Percentiles rank a stretch among this genome's conserved stretches.
phyloP scores from a whole-genome alignment of 1,139 yeast species.

The Magnusiomyces ingens region DNA sequence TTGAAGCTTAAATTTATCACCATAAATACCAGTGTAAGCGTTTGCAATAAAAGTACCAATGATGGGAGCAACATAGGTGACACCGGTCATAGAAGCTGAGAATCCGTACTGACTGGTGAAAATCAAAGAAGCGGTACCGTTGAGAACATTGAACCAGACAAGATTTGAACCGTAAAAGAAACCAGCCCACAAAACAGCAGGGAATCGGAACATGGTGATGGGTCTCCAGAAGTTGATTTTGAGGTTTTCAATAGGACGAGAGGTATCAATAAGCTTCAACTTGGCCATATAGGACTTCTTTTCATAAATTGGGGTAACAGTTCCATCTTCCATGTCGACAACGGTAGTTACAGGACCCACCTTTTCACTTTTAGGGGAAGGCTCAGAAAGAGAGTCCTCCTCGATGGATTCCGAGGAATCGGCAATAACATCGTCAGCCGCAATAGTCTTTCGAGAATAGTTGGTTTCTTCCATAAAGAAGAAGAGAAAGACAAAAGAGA shows the following conservation, averaged over 20 bases:
- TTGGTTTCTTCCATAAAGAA: constrained; percentile 67
- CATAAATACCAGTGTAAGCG: constrained; percentile 42
- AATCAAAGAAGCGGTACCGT: constrained; percentile 53
- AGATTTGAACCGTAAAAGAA: constrained; percentile 57
- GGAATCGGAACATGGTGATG: constrained; percentile 36
- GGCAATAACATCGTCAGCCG: constrained; percentile 17
- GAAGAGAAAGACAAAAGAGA: constrained; percentile 46
- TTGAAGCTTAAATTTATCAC: constrained; percentile 59
- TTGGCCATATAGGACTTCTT: constrained; percentile 27
- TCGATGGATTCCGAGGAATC: constrained; percentile 7
- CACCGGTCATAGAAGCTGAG: constrained; percentile 63
- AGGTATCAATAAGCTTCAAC: constrained; percentile 30
- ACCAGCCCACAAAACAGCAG: constrained; percentile 58
- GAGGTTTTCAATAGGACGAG: constrained; percentile 18
- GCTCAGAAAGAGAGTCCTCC: constrained; percentile 5
- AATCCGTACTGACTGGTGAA: constrained; percentile 57
- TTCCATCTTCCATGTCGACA: constrained; percentile 12
- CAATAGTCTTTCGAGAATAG: constrained; percentile 45
- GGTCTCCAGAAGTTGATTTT: constrained; percentile 23
- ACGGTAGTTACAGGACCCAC: constrained; percentile 5
- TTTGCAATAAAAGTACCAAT: constrained; percentile 74
- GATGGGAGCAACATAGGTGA: constrained; percentile 71
- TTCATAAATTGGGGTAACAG: constrained; percentile 6
- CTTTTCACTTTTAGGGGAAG: constrained; percentile 8
- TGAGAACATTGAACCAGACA: constrained; percentile 48